A percentile compares a stretch with the other conserved stretches of the same genome.
Conservation (phyloP, 805 yeast genomes). For the Saturnispora hagleri region DNA sequence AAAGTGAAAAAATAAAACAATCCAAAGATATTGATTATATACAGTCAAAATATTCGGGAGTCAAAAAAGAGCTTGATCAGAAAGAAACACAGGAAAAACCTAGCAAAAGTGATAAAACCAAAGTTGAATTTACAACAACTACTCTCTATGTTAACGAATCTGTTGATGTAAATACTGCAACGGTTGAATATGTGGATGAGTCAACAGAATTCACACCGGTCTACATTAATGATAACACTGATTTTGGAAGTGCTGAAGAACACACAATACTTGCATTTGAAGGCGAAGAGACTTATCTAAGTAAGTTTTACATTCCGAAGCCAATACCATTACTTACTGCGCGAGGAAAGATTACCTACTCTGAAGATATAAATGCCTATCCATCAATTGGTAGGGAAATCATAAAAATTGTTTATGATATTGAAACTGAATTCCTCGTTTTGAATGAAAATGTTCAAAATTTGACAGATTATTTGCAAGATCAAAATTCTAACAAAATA, state of each 20-base stretch:
- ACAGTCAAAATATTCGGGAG: not conserved
- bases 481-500: slow-evolving; percentile 16
- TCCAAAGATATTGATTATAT: not conserved
- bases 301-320: slow-evolving; percentile 17
- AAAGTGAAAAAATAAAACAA: no score
- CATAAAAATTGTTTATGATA: slow-evolving; percentile 23
- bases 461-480: slow-evolving; percentile 18
- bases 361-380: slow-evolving; percentile 10
- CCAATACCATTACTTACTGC: slow-evolving; percentile 19
- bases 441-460: slow-evolving; percentile 17
- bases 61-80: not conserved
- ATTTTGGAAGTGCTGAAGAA: not conserved
- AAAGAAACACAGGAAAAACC: not conserved
- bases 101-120: not conserved
- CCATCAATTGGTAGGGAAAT: slow-evolving; percentile 19
- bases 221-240: not conserved
- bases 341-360: slow-evolving; percentile 18
- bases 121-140: not conserved
- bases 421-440: slow-evolving; percentile 23
- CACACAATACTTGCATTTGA: slow-evolving; percentile 12
- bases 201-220: not conserved
- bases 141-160: not conserved
- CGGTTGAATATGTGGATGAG: not conserved
- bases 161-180: not conserved
- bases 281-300: slow-evolving; percentile 21